Conservation (phyloP, 306 rosid genomes). For the Boehmeria nivea region DNA sequence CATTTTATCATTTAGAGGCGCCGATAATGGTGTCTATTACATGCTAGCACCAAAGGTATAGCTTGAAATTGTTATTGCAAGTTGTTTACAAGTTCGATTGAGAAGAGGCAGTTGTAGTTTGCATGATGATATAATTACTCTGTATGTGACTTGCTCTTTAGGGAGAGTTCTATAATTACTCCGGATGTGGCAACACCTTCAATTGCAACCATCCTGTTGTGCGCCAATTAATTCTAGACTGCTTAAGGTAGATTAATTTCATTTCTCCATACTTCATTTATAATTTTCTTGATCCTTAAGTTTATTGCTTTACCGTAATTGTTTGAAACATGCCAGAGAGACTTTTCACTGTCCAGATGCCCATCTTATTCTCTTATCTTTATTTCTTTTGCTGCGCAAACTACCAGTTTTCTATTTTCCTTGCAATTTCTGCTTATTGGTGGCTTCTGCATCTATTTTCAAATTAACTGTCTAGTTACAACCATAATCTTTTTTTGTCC, state of each 20-base stretch:
- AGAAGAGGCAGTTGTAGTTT: no score
- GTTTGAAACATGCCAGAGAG: not conserved
- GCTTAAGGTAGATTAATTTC: constrained; percentile 60
- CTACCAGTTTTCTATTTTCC: no score
- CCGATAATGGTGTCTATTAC: constrained; percentile 77
- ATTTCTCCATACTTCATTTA: not conserved
- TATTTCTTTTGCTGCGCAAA: not conserved
- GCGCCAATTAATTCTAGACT: constrained; percentile 74
- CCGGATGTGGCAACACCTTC: constrained; percentile 97
- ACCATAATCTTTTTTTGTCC: constrained; percentile 7
- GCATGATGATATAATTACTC: not conserved
- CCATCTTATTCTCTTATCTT: not conserved
- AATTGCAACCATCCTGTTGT: constrained; percentile 96
- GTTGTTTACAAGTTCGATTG: no score
- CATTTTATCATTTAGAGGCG: constrained; percentile 79
- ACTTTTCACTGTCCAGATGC: no score
- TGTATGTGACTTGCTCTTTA: constrained; percentile 16
- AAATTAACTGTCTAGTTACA: constrained; percentile 12
- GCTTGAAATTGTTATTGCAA: not conserved
- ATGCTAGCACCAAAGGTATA: constrained; percentile 95
- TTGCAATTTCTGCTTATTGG: no score
- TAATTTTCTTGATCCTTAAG: not conserved
- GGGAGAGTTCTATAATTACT: constrained; percentile 98
- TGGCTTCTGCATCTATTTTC: constrained; percentile 7
- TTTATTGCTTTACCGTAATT: not conserved